A percentile compares a stretch with the other conserved stretches of the same genome.
Evolutionary conservation across 73 alveolate species (phyloP).

Genomic region (Stentor roeselii): DNA sequence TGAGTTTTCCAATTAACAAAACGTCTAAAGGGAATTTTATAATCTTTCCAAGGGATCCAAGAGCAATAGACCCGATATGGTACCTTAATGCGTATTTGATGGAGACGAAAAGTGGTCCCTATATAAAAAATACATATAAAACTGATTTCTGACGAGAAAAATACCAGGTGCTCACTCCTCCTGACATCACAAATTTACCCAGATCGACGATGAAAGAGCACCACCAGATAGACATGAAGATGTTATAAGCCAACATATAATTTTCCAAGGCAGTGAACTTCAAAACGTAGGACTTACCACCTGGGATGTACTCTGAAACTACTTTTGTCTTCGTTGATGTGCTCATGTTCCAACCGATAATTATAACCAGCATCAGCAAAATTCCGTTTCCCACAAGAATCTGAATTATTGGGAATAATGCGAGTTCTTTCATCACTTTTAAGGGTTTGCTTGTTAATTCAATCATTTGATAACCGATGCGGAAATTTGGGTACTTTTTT

Average conservation of each 20-base stretch:
- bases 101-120: not conserved
- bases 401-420: not conserved
- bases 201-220: slow-evolving; percentile 4
- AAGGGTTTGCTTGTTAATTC: slow-evolving; percentile 2
- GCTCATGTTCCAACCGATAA: slow-evolving; percentile 22
- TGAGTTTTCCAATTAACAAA: not conserved
- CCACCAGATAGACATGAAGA: slow-evolving; percentile 15
- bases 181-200: slow-evolving; percentile 8
- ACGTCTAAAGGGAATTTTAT: no score
- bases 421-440: not conserved
- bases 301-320: not conserved
- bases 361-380: not conserved
- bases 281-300: not conserved
- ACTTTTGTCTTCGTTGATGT: not conserved
- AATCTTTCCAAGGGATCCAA: not conserved
- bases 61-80: slow-evolving; percentile 17
- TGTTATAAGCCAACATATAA: not conserved
- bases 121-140: not conserved
- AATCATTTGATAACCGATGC: not conserved
- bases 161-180: slow-evolving; percentile 17
- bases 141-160: slow-evolving; percentile 6
- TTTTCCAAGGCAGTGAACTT: not conserved
- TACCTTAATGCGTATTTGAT: not conserved
- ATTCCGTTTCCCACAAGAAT: not conserved
- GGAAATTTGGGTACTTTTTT: not conserved